Base-by-base conservation (phyloP, 805 yeast genomes). In the Starmerella apicola region DNA sequence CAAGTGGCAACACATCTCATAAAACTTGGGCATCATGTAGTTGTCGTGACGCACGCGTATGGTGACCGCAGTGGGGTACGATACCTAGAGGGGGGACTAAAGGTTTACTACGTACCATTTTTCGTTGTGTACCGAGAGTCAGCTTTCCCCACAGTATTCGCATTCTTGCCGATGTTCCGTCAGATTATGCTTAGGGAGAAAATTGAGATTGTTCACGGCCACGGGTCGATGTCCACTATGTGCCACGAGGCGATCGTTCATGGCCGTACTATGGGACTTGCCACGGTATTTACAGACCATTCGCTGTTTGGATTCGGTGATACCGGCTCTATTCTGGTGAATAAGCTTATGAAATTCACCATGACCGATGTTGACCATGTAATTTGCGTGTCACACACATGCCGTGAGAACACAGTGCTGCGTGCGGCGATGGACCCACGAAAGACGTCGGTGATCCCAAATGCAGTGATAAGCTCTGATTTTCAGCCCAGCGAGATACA, bases 361-460 rank as follows among this genome's bases (percentile, higher is more conserved):
- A 60, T 84, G 41, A 78, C 81, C 29, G 94, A 84, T 52, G 76
- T 85, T 4, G 95, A 94, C 43, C 88, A 88, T 57, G 84, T 82
- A 34, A 88, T 91, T n/a, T 83, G 96, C 60, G 99, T 91, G 2
- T 81, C 94, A 3, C 91, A 91, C 55, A 88, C 96, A 0, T 84
- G 97, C 58, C 86, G 91, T 54, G 99, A 91, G 51, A 91, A 91
- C 56, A 85, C 94, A 7, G 95, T 86, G 4, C 65, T 91, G 10
- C 65, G 99, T 37, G 94, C 94, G 0, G 72, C 80, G 1, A 61
- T 86, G 30, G 81, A 83, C 48, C 96, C 96, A 0, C 54, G 69
- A 4, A 62, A 63, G 37, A 88, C 85, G 3, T 77, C 86, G 13
- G 99, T 86, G 19, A 91, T 91, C 15, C 99, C 99, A 0, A 91